These are phyloP conservation scores for Tolypocladium amazonense DNA, from an alignment of 2,329 filamentous ascomycete species.

Conservation along the genomic window DNA sequence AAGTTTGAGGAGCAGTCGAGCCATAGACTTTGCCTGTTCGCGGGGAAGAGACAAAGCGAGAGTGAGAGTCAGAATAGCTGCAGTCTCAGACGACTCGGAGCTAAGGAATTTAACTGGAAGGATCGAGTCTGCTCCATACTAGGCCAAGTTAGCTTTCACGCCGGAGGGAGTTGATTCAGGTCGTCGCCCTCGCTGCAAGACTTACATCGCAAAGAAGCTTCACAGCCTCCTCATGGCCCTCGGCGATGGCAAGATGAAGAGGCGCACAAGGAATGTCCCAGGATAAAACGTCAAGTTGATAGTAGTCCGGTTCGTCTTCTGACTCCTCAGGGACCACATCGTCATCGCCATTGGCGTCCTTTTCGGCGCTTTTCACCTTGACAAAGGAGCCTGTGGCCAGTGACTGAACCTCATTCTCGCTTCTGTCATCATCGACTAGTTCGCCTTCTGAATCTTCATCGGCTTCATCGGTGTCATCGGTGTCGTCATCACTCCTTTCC, in stretches of 20 bases:
- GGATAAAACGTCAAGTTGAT: slow-evolving; percentile 65
- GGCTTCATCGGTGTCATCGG: slow-evolving; percentile 13
- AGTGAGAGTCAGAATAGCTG: slow-evolving; percentile 58
- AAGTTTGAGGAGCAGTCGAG: slow-evolving; percentile 51
- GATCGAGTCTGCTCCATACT: slow-evolving; percentile 69
- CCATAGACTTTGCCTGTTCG: slow-evolving; percentile 55
- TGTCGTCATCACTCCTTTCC: slow-evolving; percentile 3
- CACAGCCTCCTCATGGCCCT: slow-evolving; percentile 60
- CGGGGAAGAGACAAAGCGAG: slow-evolving; percentile 55
- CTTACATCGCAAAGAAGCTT: slow-evolving; percentile 53
- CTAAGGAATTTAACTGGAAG: slow-evolving; percentile 60
- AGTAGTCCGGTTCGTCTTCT: slow-evolving; percentile 65
- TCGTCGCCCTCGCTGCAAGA: neutral
- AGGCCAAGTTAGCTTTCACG: neutral
- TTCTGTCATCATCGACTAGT: slow-evolving; percentile 32
- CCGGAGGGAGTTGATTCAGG: neutral
- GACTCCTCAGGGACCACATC: slow-evolving; percentile 40
- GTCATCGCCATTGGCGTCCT: slow-evolving; percentile 13
- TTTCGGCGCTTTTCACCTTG: slow-evolving; percentile 44
- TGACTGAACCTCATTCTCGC: slow-evolving; percentile 39
- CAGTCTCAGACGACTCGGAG: slow-evolving; percentile 35
- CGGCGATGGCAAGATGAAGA: slow-evolving; percentile 68
- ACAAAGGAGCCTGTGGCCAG: slow-evolving; percentile 65
- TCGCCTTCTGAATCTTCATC: slow-evolving; percentile 34
- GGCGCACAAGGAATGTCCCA: slow-evolving; percentile 71